Conservation (phyloP, 257 asterid genomes). For the Ilex aquifolium region DNA sequence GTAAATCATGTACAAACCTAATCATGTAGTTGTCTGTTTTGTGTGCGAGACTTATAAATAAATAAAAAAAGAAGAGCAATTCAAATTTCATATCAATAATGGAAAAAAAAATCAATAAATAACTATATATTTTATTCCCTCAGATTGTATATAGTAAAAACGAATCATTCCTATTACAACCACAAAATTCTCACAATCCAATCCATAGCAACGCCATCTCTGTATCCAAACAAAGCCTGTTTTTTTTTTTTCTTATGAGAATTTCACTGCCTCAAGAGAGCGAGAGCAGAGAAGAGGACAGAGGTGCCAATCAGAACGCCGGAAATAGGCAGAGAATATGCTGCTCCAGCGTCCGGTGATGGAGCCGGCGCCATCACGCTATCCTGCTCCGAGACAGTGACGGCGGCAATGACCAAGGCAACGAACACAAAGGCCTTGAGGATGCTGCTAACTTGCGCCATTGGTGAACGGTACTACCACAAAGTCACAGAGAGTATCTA, state of each 20-base stretch:
- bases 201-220: neutral
- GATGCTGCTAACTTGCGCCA: constrained; percentile 25
- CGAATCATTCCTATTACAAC: neutral
- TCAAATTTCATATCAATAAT: neutral
- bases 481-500: neutral
- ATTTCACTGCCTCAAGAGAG: constrained; percentile 38
- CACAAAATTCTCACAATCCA: neutral
- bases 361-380: constrained; percentile 21
- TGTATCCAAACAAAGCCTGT: neutral
- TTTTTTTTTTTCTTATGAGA: neutral
- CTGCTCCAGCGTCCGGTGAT: constrained; percentile 29
- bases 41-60: too few species aligned
- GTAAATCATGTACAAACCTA: too few species aligned
- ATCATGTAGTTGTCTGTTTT: too few species aligned
- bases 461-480: neutral
- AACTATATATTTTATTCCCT: too few species aligned
- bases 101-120: neutral
- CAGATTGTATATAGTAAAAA: neutral
- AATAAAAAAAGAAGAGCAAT: too few species aligned
- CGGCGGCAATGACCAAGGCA: constrained; percentile 4
- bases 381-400: constrained; percentile 16
- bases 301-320: constrained; percentile 19
- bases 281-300: constrained; percentile 15
- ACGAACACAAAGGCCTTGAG: constrained; percentile 14
- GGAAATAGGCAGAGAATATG: constrained; percentile 21